Conservation (phyloP, 75 land plant species). For the Pinus taeda region DNA sequence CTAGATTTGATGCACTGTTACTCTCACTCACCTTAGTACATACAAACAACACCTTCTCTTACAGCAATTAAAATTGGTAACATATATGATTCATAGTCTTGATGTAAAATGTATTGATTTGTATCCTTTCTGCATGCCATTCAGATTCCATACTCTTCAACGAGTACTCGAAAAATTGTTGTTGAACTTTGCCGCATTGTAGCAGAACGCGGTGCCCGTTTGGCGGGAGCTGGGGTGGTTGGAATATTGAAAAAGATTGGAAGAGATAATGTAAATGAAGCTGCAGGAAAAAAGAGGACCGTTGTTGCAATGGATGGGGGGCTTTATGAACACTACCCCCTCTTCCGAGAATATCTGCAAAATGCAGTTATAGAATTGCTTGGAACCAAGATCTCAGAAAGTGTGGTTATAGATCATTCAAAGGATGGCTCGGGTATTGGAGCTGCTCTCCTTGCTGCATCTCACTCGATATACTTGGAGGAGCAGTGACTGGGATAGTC, state of each 20-base stretch:
- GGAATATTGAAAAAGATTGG: conserved; percentile 79
- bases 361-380: conserved; percentile 63
- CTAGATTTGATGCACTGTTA: too few species aligned
- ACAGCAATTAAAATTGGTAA: neutral
- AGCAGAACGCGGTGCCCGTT: conserved; percentile 71
- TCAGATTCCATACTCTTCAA: conserved; percentile 53
- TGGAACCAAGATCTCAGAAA: conserved; percentile 46
- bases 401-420: conserved; percentile 52
- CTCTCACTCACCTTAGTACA: too few species aligned
- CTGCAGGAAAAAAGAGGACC: conserved; percentile 38
- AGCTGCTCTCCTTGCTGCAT: conserved; percentile 82
- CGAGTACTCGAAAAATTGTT: conserved; percentile 51
- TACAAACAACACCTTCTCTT: neutral
- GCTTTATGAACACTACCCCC: conserved; percentile 75
- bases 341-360: conserved; percentile 52
- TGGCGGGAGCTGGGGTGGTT: conserved; percentile 77
- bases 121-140: neutral
- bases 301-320: conserved; percentile 94
- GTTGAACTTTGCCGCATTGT: conserved; percentile 65
- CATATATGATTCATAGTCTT: neutral
- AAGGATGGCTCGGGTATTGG: conserved; percentile 94
- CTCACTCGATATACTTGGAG: conserved; percentile 58
- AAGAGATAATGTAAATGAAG: conserved; percentile 31
- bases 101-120: neutral
- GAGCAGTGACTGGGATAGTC: neutral